phyloP scores from a whole-genome alignment of 257 asterid species.

The Datura wrightii region DNA sequence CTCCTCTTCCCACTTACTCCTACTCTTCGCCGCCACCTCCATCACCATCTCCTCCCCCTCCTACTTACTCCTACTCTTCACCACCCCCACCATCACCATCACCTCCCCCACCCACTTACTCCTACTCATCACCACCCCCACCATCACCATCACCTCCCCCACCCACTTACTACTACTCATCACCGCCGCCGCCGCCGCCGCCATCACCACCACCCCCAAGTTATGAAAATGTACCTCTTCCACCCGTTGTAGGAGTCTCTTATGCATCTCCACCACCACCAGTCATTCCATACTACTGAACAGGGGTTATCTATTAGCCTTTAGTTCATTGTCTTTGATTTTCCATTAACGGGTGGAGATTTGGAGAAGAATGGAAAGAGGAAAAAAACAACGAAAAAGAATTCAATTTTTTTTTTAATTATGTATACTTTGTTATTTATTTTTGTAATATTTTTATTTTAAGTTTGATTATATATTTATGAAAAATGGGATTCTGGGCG shows the following conservation, averaged over 20 bases:
- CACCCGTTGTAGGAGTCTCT: constrained; percentile 41
- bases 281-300: constrained; percentile 47
- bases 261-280: constrained; percentile 63
- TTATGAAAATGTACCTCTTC: constrained; percentile 44
- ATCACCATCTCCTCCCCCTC: constrained; percentile 44
- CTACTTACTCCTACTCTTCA: constrained; percentile 34
- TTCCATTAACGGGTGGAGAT: constrained; percentile 19
- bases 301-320: constrained; percentile 14
- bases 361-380: neutral
- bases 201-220: constrained; percentile 47
- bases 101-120: constrained; percentile 41
- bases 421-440: constrained; percentile 30
- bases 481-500: constrained; percentile 24
- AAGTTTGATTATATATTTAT: constrained; percentile 26
- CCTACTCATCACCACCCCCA: constrained; percentile 40
- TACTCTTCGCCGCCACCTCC: constrained; percentile 33
- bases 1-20: constrained; percentile 42
- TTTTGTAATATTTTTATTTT: constrained; percentile 27
- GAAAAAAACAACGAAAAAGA: neutral
- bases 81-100: constrained; percentile 53
- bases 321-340: neutral
- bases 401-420: constrained; percentile 25
- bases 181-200: constrained; percentile 27
- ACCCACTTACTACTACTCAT: neutral
- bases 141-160: constrained; percentile 44